Evolutionary conservation across 371 early-diverging fungal genomes (phyloP).

Genomic region (Synchytrium microbalum): DNA sequence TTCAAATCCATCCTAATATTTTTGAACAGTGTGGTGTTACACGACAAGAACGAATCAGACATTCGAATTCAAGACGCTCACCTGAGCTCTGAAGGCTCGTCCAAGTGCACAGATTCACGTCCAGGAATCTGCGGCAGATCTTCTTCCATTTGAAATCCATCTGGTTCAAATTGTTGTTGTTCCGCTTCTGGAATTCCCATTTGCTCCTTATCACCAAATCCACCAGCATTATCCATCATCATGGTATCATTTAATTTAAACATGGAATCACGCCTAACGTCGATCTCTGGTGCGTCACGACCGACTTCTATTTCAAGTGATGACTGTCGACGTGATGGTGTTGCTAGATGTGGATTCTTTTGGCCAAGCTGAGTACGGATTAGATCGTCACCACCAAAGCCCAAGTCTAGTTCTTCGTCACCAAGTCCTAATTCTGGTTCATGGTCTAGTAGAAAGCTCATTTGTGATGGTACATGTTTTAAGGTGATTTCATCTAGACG

Average conservation of each 20-base stretch:
- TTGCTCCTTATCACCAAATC: not conserved
- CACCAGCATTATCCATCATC: no score
- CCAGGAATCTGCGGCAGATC: no score
- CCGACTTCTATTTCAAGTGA: conserved; percentile 44
- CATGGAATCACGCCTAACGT: no score
- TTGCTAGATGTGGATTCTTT: conserved; percentile 20
- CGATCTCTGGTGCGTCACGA: conserved; percentile 45
- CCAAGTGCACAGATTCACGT: no score
- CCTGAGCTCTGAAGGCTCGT: no score
- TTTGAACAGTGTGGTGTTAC: no score
- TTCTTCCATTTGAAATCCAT: no score
- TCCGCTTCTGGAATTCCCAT: not conserved
- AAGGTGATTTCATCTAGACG: not conserved
- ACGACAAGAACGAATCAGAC: no score
- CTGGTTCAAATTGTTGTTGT: no score
- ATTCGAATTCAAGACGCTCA: no score
- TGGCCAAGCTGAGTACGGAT: conserved; percentile 6
- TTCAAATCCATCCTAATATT: no score
- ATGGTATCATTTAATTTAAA: no score
- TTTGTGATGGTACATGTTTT: not conserved
- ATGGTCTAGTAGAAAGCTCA: conserved; percentile 14
- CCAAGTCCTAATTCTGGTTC: conserved; percentile 4
- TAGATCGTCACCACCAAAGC: conserved; percentile 17
- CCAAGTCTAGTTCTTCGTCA: conserved; percentile 12
- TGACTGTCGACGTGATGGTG: conserved; percentile 25